phyloP scores from a whole-genome alignment of 129 eudicot species.

The Lactuca saligna region DNA sequence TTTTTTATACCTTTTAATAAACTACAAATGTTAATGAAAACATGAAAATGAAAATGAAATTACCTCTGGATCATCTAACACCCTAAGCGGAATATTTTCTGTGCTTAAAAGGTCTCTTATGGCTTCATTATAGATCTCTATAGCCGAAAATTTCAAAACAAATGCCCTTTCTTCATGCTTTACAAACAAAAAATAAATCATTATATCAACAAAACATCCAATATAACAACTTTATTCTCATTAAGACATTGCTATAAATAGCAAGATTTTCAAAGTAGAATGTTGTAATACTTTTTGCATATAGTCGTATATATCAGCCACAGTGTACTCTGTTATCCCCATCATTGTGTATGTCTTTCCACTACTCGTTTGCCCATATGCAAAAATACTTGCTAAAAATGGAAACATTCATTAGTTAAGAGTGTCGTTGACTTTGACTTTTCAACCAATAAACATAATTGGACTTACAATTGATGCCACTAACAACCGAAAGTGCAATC shows the following conservation, averaged over 20 bases:
- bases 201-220: constrained; percentile 1
- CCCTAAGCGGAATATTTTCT: constrained; percentile 79
- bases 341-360: constrained; percentile 98
- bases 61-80: constrained; percentile 95
- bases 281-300: constrained; percentile 64
- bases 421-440: not conserved
- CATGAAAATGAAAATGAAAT: constrained; percentile 17
- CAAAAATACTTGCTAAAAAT: constrained; percentile 86
- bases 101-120: constrained; percentile 96
- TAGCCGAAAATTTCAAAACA: constrained; percentile 91
- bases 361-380: constrained; percentile 98
- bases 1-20: constrained; percentile 9
- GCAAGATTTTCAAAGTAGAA: no score
- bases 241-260: no score
- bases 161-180: constrained; percentile 99
- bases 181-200: constrained; percentile 1
- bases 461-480: constrained; percentile 92
- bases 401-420: constrained; percentile 2
- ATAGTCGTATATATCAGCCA: constrained; percentile 89
- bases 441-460: not conserved
- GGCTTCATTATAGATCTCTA: constrained; percentile 96
- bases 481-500: constrained; percentile 94
- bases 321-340: constrained; percentile 94
- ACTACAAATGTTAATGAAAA: constrained; percentile 5
- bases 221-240: not conserved